Percentiles rank a stretch among this genome's conserved stretches.
phyloP scores from a whole-genome alignment of 129 eudicot species.

The Calendula officinalis region DNA sequence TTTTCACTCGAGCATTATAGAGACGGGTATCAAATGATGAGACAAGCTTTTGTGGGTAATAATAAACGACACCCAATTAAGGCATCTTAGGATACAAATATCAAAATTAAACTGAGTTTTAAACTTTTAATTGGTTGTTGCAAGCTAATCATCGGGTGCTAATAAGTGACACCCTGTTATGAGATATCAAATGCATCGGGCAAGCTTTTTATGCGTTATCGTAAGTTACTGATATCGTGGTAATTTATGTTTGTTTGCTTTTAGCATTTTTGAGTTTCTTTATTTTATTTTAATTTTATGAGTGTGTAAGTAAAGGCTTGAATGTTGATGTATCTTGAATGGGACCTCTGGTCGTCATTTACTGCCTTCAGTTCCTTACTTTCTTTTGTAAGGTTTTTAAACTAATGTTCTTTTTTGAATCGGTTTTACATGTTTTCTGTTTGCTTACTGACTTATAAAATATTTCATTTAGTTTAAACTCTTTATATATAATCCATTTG shows the following conservation, averaged over 20 bases:
- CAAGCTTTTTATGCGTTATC: neutral
- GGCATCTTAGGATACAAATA: conserved; percentile 15
- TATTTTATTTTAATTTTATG: neutral
- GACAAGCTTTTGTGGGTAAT: conserved; percentile 55
- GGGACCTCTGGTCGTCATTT: neutral
- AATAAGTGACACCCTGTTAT: neutral
- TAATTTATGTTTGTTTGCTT: conserved; percentile 6
- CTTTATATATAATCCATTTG: too few relatives aligned
- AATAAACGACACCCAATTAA: conserved; percentile 44
- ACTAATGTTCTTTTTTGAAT: neutral
- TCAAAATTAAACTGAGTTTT: neutral
- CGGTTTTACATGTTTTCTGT: too few relatives aligned
- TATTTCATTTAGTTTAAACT: too few relatives aligned
- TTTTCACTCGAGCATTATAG: conserved; percentile 81
- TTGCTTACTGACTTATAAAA: too few relatives aligned
- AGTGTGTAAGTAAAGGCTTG: conserved; percentile 25
- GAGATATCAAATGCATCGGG: neutral
- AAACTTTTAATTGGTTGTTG: too few relatives aligned
- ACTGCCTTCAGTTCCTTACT: conserved; percentile 5
- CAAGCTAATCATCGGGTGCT: conserved; percentile 12
- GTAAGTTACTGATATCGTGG: conserved; percentile 10
- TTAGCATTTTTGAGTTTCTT: neutral
- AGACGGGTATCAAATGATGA: conserved; percentile 57
- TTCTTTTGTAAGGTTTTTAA: neutral
- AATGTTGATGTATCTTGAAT: conserved; percentile 12